Evolutionary conservation across 495 filamentous ascomycete species (phyloP).

Genomic region (Rusavskia elegans): DNA sequence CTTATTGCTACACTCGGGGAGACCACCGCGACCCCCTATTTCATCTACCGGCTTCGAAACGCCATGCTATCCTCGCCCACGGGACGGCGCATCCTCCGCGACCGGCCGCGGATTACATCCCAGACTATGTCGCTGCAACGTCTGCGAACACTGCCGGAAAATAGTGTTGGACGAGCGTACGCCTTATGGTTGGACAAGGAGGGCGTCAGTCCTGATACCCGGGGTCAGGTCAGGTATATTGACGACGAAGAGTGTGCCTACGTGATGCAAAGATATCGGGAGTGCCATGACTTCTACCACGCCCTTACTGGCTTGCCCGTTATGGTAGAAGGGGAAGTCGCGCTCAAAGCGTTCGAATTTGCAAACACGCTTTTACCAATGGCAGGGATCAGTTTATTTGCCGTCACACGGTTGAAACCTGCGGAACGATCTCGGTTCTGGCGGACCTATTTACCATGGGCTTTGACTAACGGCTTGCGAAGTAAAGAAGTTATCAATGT

Average conservation of each 20-base stretch:
- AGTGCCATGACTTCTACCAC: constrained; percentile 98
- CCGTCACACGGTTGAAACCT: constrained; percentile 42
- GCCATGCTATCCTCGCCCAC: constrained; percentile 76
- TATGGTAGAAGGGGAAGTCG: constrained; percentile 86
- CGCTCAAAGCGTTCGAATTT: constrained; percentile 93
- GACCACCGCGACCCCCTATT: constrained; percentile 85
- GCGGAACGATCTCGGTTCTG: constrained; percentile 60
- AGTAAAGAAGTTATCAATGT: constrained; percentile 84
- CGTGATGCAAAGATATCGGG: constrained; percentile 96
- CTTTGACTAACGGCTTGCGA: constrained; percentile 61
- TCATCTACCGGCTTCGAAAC: constrained; percentile 80
- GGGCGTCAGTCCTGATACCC: constrained; percentile 82
- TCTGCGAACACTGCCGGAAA: constrained; percentile 54
- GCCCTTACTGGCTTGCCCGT: constrained; percentile 82
- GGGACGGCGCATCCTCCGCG: constrained; percentile 80
- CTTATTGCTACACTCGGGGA: constrained; percentile 89
- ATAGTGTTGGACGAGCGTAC: constrained; percentile 75
- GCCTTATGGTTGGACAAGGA: constrained; percentile 79
- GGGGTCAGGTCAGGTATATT: constrained; percentile 67
- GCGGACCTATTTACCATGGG: constrained; percentile 74
- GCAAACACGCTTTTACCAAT: constrained; percentile 86
- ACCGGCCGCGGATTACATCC: constrained; percentile 77
- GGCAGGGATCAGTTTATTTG: constrained; percentile 73
- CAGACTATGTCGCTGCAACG: constrained; percentile 50
- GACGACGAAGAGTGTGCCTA: constrained; percentile 92